Evolutionary conservation across 2,329 filamentous ascomycete genomes (phyloP).

Genomic region (Zymoseptoria brevis): DNA sequence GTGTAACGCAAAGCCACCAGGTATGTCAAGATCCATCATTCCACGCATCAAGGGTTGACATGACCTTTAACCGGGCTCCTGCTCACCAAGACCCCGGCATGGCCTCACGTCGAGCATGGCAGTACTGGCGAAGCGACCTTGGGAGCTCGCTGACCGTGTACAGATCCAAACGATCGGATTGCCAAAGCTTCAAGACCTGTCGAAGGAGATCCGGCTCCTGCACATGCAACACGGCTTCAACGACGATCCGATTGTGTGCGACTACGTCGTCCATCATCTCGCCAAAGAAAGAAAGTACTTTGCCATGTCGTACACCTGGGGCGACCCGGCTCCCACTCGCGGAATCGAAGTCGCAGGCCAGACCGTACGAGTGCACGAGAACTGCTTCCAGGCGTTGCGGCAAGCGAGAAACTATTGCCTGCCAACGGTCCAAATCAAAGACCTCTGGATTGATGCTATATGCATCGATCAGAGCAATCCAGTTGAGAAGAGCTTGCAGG

Average conservation of each 20-base stretch:
- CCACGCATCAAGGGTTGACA: background rate
- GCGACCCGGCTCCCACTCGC: background rate
- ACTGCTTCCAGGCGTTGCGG: conserved; percentile 1
- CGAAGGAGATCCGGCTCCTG: background rate
- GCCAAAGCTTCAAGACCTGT: background rate
- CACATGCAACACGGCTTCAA: background rate
- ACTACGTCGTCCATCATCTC: background rate
- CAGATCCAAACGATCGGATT: background rate
- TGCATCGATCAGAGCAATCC: conserved; percentile 3
- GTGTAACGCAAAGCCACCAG: background rate
- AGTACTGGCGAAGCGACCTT: background rate
- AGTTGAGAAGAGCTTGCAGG: conserved; percentile 3
- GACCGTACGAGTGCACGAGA: background rate
- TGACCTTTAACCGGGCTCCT: background rate
- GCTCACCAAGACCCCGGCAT: background rate
- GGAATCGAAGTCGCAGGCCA: background rate
- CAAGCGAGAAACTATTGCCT: background rate
- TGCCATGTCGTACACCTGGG: conserved; percentile 2
- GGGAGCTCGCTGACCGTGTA: background rate
- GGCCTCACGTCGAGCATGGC: background rate
- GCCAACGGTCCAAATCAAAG: background rate
- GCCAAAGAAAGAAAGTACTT: background rate
- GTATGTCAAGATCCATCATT: background rate
- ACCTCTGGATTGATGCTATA: conserved; percentile 3
- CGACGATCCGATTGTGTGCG: background rate